Conservation (phyloP, 768 basidiomycete genomes). For the Butyriboletus loyo region DNA sequence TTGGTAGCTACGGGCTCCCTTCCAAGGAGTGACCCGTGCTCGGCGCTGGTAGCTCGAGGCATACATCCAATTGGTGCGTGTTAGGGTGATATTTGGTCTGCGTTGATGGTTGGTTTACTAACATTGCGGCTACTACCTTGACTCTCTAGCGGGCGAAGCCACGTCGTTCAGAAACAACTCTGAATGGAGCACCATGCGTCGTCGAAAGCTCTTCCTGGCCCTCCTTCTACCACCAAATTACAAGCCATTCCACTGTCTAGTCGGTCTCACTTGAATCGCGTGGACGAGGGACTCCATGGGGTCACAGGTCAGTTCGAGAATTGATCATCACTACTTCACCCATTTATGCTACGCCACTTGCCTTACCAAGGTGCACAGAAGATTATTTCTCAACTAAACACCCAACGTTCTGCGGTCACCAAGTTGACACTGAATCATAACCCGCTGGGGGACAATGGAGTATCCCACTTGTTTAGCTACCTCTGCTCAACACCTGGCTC, state of each 20-base stretch:
- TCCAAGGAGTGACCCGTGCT: too few species aligned
- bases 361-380: conserved; percentile 47
- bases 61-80: not conserved
- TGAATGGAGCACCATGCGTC: conserved; percentile 15
- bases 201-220: not conserved
- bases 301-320: conserved; percentile 14
- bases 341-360: conserved; percentile 1
- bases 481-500: conserved; percentile 48
- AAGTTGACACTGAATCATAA: conserved; percentile 57
- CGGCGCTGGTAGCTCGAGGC: not conserved
- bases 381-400: conserved; percentile 45
- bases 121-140: not conserved
- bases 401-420: conserved; percentile 41
- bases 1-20: not conserved
- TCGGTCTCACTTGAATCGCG: conserved; percentile 18
- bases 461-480: conserved; percentile 51
- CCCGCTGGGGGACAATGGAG: conserved; percentile 54
- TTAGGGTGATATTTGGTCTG: not conserved
- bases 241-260: conserved; percentile 9
- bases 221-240: not conserved
- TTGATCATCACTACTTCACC: not conserved
- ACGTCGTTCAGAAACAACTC: not conserved
- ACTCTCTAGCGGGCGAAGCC: not conserved
- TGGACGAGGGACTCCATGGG: conserved; percentile 23
- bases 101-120: not conserved